Base-by-base conservation (phyloP, 108 stramenopile genomes). In the Chaetoceros tenuissimus region DNA sequence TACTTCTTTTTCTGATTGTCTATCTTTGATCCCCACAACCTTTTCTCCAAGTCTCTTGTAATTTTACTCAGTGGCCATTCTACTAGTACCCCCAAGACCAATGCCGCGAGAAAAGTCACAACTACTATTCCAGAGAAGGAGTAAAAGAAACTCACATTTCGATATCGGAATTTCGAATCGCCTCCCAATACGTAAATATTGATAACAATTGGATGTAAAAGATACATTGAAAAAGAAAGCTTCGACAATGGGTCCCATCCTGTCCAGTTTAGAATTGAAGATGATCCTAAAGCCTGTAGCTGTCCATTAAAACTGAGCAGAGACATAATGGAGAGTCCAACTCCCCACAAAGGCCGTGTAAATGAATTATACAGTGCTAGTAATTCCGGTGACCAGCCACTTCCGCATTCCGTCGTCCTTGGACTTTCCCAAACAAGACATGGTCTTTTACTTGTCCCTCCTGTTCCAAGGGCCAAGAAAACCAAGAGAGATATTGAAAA, bases 201-300 rank as follows among this genome's bases (percentile, higher is more conserved):
- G 28, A 76, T 70, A 13, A 81, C 54, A 31, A 81, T 73, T 0
- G 80, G 80, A 62, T 81, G 80, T 20, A 81, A 68, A 40, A 81
- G 46, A 48, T 81, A 81, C 13, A 60, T 66, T 1, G 68, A 72
- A 52, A 76, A 81, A 7, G 68, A 65, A 0, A 81, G 48, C 28
- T 73, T 68, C 2, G 69, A 63, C 40, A 81, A 43, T n/a, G 75
- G 75, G 17, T 71, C 67, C 80, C 80, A 81, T 8, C 66, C 1
- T 19, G 24, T 64, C 72, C 65, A 81, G 24, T 62, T 57, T 50
- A 76, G 47, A 27, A 81, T 22, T 29, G 2, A 48, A 28, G 24
- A 73, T 47, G 24, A 55, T 5, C 21, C 48, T 47, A 18, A 53
- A 58, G 20, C 46, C 34, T 20, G 21, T 40, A 28, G 28, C 26